Evolutionary conservation across 1,284 basidiomycete species (phyloP).

Genomic region (Heterobasidion annosum): DNA sequence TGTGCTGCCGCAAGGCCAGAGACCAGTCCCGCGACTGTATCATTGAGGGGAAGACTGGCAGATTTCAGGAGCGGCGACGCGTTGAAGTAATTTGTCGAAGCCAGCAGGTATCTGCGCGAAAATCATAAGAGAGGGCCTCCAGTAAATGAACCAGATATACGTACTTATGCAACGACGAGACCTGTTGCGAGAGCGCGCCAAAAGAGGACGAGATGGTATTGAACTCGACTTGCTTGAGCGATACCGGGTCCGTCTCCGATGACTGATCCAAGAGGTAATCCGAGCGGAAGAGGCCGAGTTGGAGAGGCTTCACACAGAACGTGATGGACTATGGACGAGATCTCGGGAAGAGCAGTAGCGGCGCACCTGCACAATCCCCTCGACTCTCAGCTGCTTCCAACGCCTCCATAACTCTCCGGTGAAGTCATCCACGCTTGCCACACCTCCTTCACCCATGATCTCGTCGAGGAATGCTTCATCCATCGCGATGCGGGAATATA

Average conservation of each 20-base stretch:
- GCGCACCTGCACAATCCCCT: slow-evolving; percentile 39
- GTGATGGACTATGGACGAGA: background rate
- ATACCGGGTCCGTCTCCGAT: slow-evolving; percentile 25
- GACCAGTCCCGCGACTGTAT: slow-evolving; percentile 64
- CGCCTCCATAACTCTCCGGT: slow-evolving; percentile 80
- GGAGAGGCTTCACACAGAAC: slow-evolving; percentile 47
- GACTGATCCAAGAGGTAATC: slow-evolving; percentile 87
- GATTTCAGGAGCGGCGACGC: slow-evolving; percentile 43
- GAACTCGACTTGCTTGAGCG: slow-evolving; percentile 95
- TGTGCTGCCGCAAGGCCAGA: slow-evolving; percentile 79
- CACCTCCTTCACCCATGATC: slow-evolving; percentile 74
- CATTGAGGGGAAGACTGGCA: slow-evolving; percentile 67
- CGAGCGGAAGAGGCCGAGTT: slow-evolving; percentile 91
- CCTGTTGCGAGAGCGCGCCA: slow-evolving; percentile 71
- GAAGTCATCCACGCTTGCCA: slow-evolving; percentile 83
- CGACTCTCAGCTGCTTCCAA: slow-evolving; percentile 70
- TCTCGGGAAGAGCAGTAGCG: background rate
- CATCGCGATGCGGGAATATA: slow-evolving; percentile 81
- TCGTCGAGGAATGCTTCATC: slow-evolving; percentile 75
- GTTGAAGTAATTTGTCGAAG: slow-evolving; percentile 59
- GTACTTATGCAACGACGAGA: slow-evolving; percentile 74
- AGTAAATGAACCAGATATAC: slow-evolving; percentile 9
- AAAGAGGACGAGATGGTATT: slow-evolving; percentile 96
- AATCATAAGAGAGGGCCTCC: background rate
- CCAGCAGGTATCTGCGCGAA: slow-evolving; percentile 51